phyloP scores from a whole-genome alignment of 2,329 filamentous ascomycete genomes.

The Dothiorella sarmentorum region DNA sequence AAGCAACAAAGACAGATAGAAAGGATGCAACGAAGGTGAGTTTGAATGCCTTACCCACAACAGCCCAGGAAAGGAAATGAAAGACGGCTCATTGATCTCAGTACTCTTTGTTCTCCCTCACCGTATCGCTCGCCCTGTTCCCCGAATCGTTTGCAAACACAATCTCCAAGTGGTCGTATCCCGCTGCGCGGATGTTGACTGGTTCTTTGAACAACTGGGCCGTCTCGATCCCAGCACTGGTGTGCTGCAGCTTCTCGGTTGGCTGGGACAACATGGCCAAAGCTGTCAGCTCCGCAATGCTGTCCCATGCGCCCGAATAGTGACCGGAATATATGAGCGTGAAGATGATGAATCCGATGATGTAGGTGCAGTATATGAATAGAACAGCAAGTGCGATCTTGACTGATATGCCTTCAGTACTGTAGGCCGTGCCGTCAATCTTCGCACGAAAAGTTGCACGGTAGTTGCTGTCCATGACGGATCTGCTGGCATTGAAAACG shows the following conservation, averaged over 20 bases:
- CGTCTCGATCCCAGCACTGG: not conserved
- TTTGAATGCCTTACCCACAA: too few relatives aligned
- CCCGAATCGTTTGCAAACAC: not conserved
- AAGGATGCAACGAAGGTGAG: too few relatives aligned
- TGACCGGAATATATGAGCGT: too few relatives aligned
- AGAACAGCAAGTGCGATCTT: not conserved
- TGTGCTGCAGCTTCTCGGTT: not conserved
- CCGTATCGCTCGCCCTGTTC: not conserved
- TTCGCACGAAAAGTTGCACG: not conserved
- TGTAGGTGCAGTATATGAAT: not conserved
- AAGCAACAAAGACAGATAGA: too few relatives aligned
- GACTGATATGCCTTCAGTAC: not conserved
- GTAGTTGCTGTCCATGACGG: too few relatives aligned
- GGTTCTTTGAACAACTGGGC: not conserved
- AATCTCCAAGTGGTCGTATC: not conserved
- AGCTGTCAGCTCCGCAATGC: not conserved
- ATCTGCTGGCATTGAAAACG: too few relatives aligned
- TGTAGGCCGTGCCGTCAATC: not conserved
- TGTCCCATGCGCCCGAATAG: conserved; percentile 5
- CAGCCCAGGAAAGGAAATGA: too few relatives aligned
- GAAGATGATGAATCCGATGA: not conserved
- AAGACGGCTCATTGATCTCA: too few relatives aligned
- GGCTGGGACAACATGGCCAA: not conserved
- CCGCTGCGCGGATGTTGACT: not conserved
- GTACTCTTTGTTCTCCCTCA: not conserved